A percentile compares a stretch with the other conserved stretches of the same genome.
Evolutionary conservation across 306 rosid species (phyloP).

Genomic region (Acmispon strigosus): DNA sequence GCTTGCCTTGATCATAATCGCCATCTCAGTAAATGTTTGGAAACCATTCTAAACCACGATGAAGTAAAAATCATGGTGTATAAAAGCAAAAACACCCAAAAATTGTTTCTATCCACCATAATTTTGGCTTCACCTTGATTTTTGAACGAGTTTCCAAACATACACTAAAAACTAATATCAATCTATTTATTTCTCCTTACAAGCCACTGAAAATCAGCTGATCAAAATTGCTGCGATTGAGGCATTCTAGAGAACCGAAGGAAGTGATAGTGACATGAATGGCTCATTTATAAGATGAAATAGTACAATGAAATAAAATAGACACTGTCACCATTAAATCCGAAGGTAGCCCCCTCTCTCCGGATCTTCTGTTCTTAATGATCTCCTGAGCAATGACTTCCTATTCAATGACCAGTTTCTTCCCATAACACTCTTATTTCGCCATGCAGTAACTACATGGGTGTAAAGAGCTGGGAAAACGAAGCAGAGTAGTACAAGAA

Average conservation of each 20-base stretch:
- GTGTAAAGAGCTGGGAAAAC: constrained; percentile 63
- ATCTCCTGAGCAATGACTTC: constrained; percentile 65
- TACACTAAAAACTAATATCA: neutral
- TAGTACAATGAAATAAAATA: neutral
- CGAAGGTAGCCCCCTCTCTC: constrained; percentile 75
- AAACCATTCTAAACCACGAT: no score
- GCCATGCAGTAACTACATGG: constrained; percentile 49
- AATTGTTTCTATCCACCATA: no score
- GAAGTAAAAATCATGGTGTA: no score
- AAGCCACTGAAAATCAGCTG: constrained; percentile 1
- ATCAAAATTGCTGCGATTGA: neutral
- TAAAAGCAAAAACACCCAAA: no score
- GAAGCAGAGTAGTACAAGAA: constrained; percentile 72
- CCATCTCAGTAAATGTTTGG: neutral
- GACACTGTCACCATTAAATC: constrained; percentile 33
- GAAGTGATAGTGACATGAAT: neutral
- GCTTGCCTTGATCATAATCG: constrained; percentile 18
- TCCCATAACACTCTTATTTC: constrained; percentile 26
- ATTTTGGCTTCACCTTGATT: no score
- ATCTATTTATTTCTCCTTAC: neutral
- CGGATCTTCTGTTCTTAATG: constrained; percentile 31
- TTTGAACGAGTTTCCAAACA: no score
- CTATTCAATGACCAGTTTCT: constrained; percentile 75
- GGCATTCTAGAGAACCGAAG: constrained; percentile 7
- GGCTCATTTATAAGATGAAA: neutral